phyloP scores from a whole-genome alignment of 768 basidiomycete genomes.

The Auriculariales sp. region DNA sequence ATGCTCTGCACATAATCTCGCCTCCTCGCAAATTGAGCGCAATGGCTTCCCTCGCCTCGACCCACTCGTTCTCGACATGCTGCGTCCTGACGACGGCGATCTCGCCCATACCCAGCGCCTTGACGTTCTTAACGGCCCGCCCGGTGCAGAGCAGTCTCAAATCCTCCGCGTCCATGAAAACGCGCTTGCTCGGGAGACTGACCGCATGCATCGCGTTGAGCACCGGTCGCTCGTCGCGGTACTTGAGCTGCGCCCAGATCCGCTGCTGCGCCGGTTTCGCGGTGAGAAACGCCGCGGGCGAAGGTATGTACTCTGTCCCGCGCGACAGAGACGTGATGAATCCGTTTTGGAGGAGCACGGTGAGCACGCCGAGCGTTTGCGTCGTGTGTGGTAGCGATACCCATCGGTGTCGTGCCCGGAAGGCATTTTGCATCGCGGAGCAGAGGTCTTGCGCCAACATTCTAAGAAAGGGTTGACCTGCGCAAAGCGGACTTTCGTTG shows the following conservation, averaged over 20 bases:
- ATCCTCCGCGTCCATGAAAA: slow-evolving; percentile 62
- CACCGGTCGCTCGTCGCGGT: slow-evolving; percentile 79
- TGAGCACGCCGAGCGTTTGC: slow-evolving; percentile 84
- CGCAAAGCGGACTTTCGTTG: no score
- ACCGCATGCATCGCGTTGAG: slow-evolving; percentile 67
- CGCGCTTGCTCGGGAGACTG: slow-evolving; percentile 67
- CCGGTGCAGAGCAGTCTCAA: slow-evolving; percentile 72
- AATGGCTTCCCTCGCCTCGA: slow-evolving; percentile 89
- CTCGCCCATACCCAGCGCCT: slow-evolving; percentile 84
- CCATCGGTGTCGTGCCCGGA: slow-evolving; percentile 67
- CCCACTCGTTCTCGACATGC: slow-evolving; percentile 60
- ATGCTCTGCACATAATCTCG: slow-evolving; percentile 79
- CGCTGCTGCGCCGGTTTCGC: slow-evolving; percentile 53
- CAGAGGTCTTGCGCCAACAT: slow-evolving; percentile 71
- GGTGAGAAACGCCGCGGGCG: slow-evolving; percentile 44
- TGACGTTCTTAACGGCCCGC: slow-evolving; percentile 61
- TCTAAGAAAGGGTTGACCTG: no score
- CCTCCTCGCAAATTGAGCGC: slow-evolving; percentile 52
- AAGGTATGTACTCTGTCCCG: slow-evolving; percentile 51
- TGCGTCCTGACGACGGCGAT: slow-evolving; percentile 72
- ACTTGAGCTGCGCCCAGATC: slow-evolving; percentile 92
- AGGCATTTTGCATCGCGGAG: slow-evolving; percentile 83
- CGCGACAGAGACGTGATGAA: slow-evolving; percentile 75
- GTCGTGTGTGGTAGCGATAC: slow-evolving; percentile 71
- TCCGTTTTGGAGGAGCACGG: slow-evolving; percentile 82